These are phyloP conservation scores for Picochlorum sp. DNA, from an alignment of 139 green algal species.

Conservation along the genomic window DNA sequence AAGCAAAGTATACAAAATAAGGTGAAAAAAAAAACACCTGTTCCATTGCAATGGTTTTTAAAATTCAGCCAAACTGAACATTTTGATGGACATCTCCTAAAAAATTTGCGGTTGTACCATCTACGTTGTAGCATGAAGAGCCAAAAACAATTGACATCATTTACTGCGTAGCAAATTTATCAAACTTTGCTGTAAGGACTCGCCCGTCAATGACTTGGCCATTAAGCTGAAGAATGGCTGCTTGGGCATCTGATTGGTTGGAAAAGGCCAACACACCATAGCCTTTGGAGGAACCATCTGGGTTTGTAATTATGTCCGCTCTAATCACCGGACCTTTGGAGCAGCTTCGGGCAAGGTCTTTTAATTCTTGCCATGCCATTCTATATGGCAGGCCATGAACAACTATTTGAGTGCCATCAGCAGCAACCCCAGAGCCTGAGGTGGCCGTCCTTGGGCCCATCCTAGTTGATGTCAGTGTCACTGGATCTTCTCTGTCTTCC, in stretches of 20 bases:
- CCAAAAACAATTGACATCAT: not conserved
- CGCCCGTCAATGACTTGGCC: conserved; percentile 21
- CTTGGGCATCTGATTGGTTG: not conserved
- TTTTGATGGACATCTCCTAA: too few species aligned
- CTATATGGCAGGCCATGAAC: conserved; percentile 54
- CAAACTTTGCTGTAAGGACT: conserved; percentile 16
- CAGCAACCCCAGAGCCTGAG: not conserved
- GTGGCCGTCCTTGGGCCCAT: not conserved
- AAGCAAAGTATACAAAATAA: too few species aligned
- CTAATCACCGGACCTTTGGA: conserved; percentile 26
- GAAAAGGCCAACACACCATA: conserved; percentile 2
- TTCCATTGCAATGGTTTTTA: not conserved
- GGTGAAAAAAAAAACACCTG: not conserved
- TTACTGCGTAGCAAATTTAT: conserved; percentile 16
- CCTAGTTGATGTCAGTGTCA: not conserved
- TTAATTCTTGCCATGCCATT: conserved; percentile 43
- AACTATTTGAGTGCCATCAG: conserved; percentile 36
- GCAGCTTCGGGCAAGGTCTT: conserved; percentile 31
- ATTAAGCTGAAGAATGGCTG: conserved; percentile 9
- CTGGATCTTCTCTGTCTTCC: conserved; percentile 38
- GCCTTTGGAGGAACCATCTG: conserved; percentile 7
- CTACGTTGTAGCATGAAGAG: not conserved
- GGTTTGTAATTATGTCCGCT: conserved; percentile 30
- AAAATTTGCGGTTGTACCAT: not conserved
- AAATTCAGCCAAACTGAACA: too few species aligned